Percentiles rank a stretch among this genome's conserved stretches.
Conservation (phyloP, 1,284 basidiomycete species). For the Pascua sp. region DNA sequence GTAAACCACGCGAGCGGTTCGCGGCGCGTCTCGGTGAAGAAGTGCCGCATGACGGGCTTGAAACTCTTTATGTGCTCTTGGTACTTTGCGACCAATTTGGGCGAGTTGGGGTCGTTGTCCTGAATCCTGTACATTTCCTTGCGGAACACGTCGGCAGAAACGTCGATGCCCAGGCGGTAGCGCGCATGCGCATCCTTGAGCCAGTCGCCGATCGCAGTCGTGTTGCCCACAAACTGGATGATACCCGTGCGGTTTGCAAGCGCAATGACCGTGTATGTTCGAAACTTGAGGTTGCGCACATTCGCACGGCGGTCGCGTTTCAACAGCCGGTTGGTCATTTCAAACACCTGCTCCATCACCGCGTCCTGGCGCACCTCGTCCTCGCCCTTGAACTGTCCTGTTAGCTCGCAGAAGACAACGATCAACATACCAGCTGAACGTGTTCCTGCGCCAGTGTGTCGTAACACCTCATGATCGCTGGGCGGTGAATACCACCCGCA, state of each 20-base stretch:
- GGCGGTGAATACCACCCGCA: constrained; percentile 76
- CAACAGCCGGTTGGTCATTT: constrained; percentile 79
- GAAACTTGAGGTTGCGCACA: constrained; percentile 67
- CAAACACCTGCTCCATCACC: constrained; percentile 98
- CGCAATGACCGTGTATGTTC: constrained; percentile 86
- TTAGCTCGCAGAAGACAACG: neutral
- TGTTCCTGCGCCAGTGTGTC: constrained; percentile 68
- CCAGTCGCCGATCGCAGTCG: constrained; percentile 64
- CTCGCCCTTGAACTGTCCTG: constrained; percentile 77
- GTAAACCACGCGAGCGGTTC: constrained; percentile 86
- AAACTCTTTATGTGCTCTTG: constrained; percentile 58
- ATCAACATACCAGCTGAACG: constrained; percentile 70
- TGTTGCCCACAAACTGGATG: constrained; percentile 86
- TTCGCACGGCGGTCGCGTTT: constrained; percentile 68
- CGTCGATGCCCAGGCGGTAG: constrained; percentile 32
- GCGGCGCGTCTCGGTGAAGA: constrained; percentile 85
- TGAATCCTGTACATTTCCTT: constrained; percentile 28
- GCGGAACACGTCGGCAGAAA: constrained; percentile 24
- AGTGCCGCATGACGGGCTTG: constrained; percentile 87
- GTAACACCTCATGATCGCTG: constrained; percentile 73
- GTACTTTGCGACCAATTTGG: constrained; percentile 55
- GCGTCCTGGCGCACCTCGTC: constrained; percentile 96
- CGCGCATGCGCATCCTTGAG: constrained; percentile 59
- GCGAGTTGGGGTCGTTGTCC: constrained; percentile 36
- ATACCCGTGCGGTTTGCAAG: constrained; percentile 77